Evolutionary conservation across 1,284 basidiomycete genomes (phyloP).

Genomic region (Puccinia polysora): DNA sequence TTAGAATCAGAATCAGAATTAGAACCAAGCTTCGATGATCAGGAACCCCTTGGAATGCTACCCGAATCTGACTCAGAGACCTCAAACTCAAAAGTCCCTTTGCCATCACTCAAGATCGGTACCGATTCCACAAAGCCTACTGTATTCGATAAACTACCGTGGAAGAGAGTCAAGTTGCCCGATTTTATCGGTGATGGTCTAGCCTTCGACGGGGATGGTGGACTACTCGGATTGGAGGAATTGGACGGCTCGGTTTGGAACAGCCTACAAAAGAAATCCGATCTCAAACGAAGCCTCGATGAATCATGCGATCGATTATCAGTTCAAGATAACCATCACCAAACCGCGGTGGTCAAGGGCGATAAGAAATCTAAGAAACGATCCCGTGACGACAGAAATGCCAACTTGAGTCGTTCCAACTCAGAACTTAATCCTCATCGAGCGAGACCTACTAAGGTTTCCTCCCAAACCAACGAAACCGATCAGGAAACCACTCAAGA

Average conservation of each 20-base stretch:
- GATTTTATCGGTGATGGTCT: slow-evolving; percentile 34
- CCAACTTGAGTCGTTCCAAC: too few relatives aligned
- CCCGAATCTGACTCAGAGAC: not conserved
- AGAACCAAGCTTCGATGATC: too few relatives aligned
- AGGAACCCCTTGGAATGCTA: slow-evolving; percentile 14
- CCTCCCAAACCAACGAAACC: not conserved
- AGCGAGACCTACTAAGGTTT: too few relatives aligned
- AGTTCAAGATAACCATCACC: not conserved
- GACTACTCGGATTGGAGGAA: slow-evolving; percentile 42
- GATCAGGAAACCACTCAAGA: not conserved
- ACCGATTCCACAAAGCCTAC: slow-evolving; percentile 43
- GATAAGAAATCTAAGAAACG: too few relatives aligned
- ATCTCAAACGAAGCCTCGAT: slow-evolving; percentile 15
- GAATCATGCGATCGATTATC: not conserved
- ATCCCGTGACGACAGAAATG: too few relatives aligned
- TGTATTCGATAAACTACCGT: slow-evolving; percentile 39
- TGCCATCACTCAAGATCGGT: slow-evolving; percentile 18
- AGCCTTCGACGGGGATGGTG: slow-evolving; percentile 42
- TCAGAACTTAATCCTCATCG: too few relatives aligned
- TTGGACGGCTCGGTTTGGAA: slow-evolving; percentile 42
- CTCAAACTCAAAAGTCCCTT: not conserved
- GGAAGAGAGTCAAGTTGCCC: slow-evolving; percentile 34
- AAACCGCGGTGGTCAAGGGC: too few relatives aligned
- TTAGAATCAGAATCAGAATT: too few relatives aligned
- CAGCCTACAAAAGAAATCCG: slow-evolving; percentile 14